Conservation (phyloP, 805 yeast genomes). For the Jamesozyma gamospora region DNA sequence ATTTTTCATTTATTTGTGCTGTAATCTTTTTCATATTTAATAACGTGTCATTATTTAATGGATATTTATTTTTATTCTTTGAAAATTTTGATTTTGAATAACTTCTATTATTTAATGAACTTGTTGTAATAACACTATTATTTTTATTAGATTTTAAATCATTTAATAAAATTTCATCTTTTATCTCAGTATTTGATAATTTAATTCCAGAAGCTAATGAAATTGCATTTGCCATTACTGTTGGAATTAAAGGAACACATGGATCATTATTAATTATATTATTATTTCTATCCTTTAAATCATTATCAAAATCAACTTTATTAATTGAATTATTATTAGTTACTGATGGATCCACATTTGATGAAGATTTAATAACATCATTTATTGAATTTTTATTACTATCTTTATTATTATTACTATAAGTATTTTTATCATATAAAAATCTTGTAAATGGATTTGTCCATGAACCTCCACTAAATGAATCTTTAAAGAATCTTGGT, state of each 20-base stretch:
- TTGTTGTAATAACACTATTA: neutral
- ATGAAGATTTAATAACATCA: neutral
- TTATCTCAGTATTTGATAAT: neutral
- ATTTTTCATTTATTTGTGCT: constrained; percentile 15
- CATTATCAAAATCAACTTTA: neutral
- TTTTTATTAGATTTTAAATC: neutral
- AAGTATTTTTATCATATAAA: constrained; percentile 8
- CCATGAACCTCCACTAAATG: constrained; percentile 75
- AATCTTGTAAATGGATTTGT: constrained; percentile 49
- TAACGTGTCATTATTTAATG: constrained; percentile 22
- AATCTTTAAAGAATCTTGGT: constrained; percentile 57
- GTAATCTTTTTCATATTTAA: constrained; percentile 16
- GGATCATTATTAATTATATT: neutral
- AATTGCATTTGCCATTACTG: constrained; percentile 17
- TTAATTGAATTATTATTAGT: neutral
- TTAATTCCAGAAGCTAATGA: constrained; percentile 14
- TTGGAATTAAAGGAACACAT: constrained; percentile 6
- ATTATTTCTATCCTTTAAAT: neutral
- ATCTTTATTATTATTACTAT: constrained; percentile 5
- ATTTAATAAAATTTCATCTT: neutral
- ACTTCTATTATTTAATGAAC: constrained; percentile 2
- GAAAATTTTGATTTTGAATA: constrained; percentile 7
- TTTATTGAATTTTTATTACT: neutral
- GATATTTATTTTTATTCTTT: constrained; percentile 15
- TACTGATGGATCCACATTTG: neutral